These are phyloP conservation scores for Nicotiana tabacum DNA, from an alignment of 257 asterid genomes.

Conservation along the genomic window DNA sequence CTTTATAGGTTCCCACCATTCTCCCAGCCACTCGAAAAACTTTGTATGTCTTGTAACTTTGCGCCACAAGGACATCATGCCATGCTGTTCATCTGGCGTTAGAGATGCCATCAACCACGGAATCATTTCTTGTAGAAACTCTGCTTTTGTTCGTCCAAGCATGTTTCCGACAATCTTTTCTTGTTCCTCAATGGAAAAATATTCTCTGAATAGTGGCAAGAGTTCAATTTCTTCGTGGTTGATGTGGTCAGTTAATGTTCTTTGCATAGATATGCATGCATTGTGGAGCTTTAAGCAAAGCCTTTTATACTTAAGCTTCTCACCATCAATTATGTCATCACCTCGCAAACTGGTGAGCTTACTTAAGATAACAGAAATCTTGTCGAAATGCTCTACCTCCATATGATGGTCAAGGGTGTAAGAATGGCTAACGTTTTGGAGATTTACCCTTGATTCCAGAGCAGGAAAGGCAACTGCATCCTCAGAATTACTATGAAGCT, in stretches of 20 bases:
- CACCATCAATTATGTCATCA: slow-evolving; percentile 22
- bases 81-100: slow-evolving; percentile 52
- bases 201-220: slow-evolving; percentile 53
- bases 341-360: slow-evolving; percentile 37
- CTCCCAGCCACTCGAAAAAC: slow-evolving; percentile 74
- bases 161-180: slow-evolving; percentile 67
- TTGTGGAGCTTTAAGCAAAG: slow-evolving; percentile 57
- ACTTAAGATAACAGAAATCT: slow-evolving; percentile 38
- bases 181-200: slow-evolving; percentile 71
- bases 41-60: slow-evolving; percentile 55
- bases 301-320: slow-evolving; percentile 31
- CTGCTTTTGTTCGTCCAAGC: slow-evolving; percentile 68
- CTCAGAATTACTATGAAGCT: slow-evolving; percentile 61
- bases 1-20: slow-evolving; percentile 79
- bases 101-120: slow-evolving; percentile 76
- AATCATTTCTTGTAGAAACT: slow-evolving; percentile 57
- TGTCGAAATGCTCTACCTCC: slow-evolving; percentile 54
- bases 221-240: slow-evolving; percentile 68
- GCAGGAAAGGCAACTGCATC: slow-evolving; percentile 69
- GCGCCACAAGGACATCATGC: slow-evolving; percentile 57
- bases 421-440: slow-evolving; percentile 62
- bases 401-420: slow-evolving; percentile 69
- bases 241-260: slow-evolving; percentile 65
- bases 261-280: slow-evolving; percentile 59
- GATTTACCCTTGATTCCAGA: slow-evolving; percentile 66